Conservation (phyloP, 371 early-diverging fungal species). For the Batkoa obscura region DNA sequence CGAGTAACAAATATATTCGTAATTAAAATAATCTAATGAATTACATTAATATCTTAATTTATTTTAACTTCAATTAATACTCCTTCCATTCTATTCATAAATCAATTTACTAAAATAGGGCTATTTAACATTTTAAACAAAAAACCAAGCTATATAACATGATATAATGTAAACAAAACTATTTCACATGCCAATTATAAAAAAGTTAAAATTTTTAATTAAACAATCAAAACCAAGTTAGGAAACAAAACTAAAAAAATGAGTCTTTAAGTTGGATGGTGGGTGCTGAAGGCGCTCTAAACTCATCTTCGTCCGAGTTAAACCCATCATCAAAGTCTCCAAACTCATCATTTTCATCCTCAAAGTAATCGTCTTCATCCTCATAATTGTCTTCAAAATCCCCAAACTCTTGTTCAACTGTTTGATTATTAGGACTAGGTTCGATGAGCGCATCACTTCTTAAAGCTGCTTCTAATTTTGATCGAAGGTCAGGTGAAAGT, state of each 20-base stretch:
- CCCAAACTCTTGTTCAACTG: neutral
- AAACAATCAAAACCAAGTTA: no score
- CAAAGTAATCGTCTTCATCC: neutral
- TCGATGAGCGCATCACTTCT: neutral
- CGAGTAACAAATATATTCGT: no score
- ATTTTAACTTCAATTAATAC: neutral
- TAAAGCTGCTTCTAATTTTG: neutral
- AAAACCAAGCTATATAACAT: no score
- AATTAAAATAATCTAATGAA: no score
- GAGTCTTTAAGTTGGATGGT: slow-evolving; percentile 6
- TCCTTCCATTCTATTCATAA: no score
- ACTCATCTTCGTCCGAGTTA: neutral
- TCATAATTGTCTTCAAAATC: neutral
- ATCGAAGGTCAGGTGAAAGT: neutral
- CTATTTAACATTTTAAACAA: no score
- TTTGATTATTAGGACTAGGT: neutral
- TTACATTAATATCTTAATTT: neutral
- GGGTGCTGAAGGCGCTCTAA: neutral
- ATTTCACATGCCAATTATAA: no score
- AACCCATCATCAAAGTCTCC: no score
- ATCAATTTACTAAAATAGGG: no score
- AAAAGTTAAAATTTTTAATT: no score
- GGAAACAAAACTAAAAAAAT: neutral
- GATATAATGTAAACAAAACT: no score
- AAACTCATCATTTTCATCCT: no score